Conservation (phyloP, 768 basidiomycete genomes). For the Coprinellus aureogranulatus region DNA sequence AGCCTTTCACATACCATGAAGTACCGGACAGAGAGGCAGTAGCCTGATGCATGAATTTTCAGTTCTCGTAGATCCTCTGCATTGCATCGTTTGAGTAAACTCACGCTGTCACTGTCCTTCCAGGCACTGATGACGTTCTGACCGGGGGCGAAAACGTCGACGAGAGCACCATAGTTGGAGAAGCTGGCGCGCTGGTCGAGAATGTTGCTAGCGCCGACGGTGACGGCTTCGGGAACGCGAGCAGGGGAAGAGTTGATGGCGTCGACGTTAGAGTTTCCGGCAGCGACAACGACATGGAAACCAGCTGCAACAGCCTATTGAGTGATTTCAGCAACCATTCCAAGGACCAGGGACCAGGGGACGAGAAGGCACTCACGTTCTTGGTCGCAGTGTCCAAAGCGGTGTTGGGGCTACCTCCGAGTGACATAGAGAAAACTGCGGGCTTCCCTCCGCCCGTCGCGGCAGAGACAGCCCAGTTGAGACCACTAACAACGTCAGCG, state of each 20-base stretch:
- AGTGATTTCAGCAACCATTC: background rate
- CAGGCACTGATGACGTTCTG: conserved; percentile 23
- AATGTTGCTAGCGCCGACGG: conserved; percentile 30
- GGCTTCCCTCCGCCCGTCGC: conserved; percentile 23
- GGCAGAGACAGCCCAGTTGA: background rate
- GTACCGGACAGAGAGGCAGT: conserved; percentile 81
- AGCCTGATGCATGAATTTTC: no score
- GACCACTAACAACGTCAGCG: background rate
- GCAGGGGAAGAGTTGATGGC: conserved; percentile 24
- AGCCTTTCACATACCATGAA: conserved; percentile 59
- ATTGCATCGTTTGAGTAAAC: background rate
- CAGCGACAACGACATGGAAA: conserved; percentile 29
- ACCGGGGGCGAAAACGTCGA: conserved; percentile 36
- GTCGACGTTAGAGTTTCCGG: conserved; percentile 25
- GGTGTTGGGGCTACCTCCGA: conserved; percentile 91
- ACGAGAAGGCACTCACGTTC: conserved; percentile 44
- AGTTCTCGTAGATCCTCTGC: no score
- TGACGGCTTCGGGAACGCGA: conserved; percentile 23
- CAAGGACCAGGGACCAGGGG: background rate
- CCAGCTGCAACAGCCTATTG: conserved; percentile 22
- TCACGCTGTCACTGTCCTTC: conserved; percentile 19
- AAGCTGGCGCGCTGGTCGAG: conserved; percentile 26
- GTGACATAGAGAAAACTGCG: conserved; percentile 91
- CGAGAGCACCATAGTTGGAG: conserved; percentile 33
- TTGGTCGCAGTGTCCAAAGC: conserved; percentile 84